Base-by-base conservation (phyloP, 2,329 filamentous ascomycete species). In the Xylaria multiplex region DNA sequence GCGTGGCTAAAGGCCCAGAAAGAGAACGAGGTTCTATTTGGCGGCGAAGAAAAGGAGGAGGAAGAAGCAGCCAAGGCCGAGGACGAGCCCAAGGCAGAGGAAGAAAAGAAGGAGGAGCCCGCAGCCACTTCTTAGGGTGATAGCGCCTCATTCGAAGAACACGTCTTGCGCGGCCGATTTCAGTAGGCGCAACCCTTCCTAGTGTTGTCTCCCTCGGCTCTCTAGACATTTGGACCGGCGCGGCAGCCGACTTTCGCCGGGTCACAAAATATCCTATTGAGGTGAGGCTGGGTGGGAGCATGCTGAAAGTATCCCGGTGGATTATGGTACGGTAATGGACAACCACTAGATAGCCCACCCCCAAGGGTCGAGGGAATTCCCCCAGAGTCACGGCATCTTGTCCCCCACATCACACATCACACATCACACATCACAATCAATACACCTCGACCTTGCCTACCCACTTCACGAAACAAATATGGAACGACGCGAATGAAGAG, bases 1-100 rank as follows among this genome's bases (percentile, higher is more conserved):
- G 90, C 93, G 64, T 98, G 98, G 85, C 89, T 97, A 84, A 93
- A 96, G 86, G 95, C 96, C 61, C 94, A 97, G 85, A 90, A 95
- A 84, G 93, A 97, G 79, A 99, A 98, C 82, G 93, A 96, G 86
- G 88, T 87, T 72, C 85, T 97, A 65, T 96, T 97, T 84, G 83
- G 86, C 35, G 48, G 62, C 53, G 68, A 75, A 27, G 68, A 75
- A 37, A 68, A 75, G 58, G 74, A 75, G 59, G 76, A 54, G 46
- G 57, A 57, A 49, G 62, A 64, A 46, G 58, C 52, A 11, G 61
- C 75, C 19, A 70, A 76, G 52, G 22, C 49, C 79, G 75, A 76
- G 49, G 71, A 75, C 59, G 73, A 75, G 64, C 40, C 67, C 22
- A 65, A 69, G 66, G 71, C 70, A 24, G 74, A 78, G 67, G 71